Evolutionary conservation across 2,329 filamentous ascomycete genomes (phyloP).

Genomic region (Clarireedia monteithiana): DNA sequence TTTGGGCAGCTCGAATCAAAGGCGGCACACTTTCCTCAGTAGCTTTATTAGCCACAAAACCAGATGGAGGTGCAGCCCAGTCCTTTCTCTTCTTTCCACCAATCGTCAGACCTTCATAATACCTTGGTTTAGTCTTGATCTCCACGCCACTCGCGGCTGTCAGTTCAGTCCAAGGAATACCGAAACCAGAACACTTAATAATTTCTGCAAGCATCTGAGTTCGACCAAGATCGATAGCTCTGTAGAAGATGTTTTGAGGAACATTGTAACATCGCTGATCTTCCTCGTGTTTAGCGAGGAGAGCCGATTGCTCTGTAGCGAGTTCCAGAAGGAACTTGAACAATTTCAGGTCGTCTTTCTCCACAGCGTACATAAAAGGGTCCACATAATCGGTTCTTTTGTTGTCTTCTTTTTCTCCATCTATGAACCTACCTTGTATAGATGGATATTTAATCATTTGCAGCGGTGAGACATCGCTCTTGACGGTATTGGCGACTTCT

Average conservation of each 20-base stretch:
- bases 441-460: conserved; percentile 39
- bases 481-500: conserved; percentile 59
- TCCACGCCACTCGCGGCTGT: conserved; percentile 58
- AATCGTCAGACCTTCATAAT: conserved; percentile 71
- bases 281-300: conserved; percentile 21
- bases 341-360: conserved; percentile 20
- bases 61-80: conserved; percentile 63
- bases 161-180: conserved; percentile 60
- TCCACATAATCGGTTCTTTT: neutral
- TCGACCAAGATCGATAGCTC: conserved; percentile 40
- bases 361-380: conserved; percentile 19
- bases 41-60: conserved; percentile 32
- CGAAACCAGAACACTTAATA: conserved; percentile 59
- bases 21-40: conserved; percentile 45
- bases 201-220: conserved; percentile 53
- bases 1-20: conserved; percentile 48
- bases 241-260: conserved; percentile 32
- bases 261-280: conserved; percentile 25
- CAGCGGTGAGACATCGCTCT: conserved; percentile 52
- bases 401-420: neutral
- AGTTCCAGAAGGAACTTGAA: conserved; percentile 25
- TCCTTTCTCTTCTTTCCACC: conserved; percentile 67
- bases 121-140: conserved; percentile 55
- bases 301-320: conserved; percentile 20
- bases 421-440: conserved; percentile 21